These are phyloP conservation scores for Amanita exitialis DNA, from an alignment of 768 basidiomycete species.

Conservation along the genomic window DNA sequence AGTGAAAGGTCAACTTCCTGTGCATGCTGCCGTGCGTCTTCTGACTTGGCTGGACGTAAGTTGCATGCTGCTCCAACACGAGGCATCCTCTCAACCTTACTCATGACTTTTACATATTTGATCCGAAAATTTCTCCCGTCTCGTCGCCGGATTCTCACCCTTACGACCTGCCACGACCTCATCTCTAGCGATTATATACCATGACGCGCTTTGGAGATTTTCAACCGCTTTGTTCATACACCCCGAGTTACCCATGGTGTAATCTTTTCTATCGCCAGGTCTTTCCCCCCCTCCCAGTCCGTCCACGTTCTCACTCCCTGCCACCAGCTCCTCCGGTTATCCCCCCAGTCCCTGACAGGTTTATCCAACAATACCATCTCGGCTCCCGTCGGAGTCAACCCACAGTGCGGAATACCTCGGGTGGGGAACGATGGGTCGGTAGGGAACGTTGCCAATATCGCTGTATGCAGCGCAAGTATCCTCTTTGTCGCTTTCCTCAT, in stretches of 20 bases:
- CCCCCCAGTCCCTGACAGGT: slow-evolving; percentile 25
- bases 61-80: too few relatives aligned
- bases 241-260: slow-evolving; percentile 85
- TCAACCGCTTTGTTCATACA: slow-evolving; percentile 49
- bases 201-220: slow-evolving; percentile 69
- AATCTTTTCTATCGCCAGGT: slow-evolving; percentile 93
- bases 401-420: slow-evolving; percentile 66
- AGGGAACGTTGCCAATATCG: slow-evolving; percentile 82
- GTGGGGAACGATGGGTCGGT: slow-evolving; percentile 48
- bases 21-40: too few relatives aligned
- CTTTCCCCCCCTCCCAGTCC: slow-evolving; percentile 11
- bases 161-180: slow-evolving; percentile 5
- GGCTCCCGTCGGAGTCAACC: slow-evolving; percentile 79
- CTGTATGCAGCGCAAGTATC: slow-evolving; percentile 69
- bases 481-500: slow-evolving; percentile 50
- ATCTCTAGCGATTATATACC: slow-evolving; percentile 1
- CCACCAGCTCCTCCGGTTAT: slow-evolving; percentile 26
- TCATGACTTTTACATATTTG: neutral
- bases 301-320: neutral
- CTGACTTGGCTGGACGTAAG: too few relatives aligned
- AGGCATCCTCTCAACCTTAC: neutral
- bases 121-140: neutral
- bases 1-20: too few relatives aligned
- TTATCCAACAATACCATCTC: slow-evolving; percentile 31
- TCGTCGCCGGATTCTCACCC: neutral